Evolutionary conservation across 805 yeast genomes (phyloP).

Genomic region (Wickerhamomyces silvicola): DNA sequence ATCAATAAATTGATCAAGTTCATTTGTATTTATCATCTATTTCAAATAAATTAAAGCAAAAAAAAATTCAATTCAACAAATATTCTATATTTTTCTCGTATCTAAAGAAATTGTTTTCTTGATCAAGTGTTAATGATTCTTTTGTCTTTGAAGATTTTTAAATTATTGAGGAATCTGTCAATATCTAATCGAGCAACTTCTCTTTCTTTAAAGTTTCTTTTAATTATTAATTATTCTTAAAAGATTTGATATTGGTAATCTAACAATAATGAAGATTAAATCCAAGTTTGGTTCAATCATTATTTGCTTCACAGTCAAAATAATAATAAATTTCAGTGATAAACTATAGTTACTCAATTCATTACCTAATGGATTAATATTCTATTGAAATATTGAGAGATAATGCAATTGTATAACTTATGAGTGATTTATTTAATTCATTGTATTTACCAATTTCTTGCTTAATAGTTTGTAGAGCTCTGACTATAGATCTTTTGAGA

Average conservation of each 20-base stretch:
- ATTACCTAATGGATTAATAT: constrained; percentile 11
- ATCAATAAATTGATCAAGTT: neutral
- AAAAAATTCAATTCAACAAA: constrained; percentile 15
- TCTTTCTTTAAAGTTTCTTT: constrained; percentile 24
- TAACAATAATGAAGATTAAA: constrained; percentile 19
- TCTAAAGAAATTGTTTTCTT: constrained; percentile 29
- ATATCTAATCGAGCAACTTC: constrained; percentile 31
- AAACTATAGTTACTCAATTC: neutral
- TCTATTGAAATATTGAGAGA: constrained; percentile 4
- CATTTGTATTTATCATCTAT: constrained; percentile 2
- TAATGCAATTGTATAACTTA: constrained; percentile 5
- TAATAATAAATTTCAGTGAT: constrained; percentile 1
- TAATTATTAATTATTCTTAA: constrained; percentile 18
- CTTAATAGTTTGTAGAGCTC: constrained; percentile 88
- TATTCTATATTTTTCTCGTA: constrained; percentile 26
- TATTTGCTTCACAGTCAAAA: constrained; percentile 7
- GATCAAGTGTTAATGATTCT: constrained; percentile 28
- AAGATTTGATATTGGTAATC: constrained; percentile 14
- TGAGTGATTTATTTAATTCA: constrained; percentile 2
- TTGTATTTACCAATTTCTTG: constrained; percentile 31
- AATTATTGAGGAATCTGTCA: constrained; percentile 27
- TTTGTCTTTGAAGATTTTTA: constrained; percentile 18
- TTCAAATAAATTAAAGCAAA: constrained; percentile 8
- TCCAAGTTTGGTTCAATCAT: constrained; percentile 18
- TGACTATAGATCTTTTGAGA: constrained; percentile 63